phyloP scores from a whole-genome alignment of 2,329 filamentous ascomycete genomes.

The Tolypocladium endophyticum region DNA sequence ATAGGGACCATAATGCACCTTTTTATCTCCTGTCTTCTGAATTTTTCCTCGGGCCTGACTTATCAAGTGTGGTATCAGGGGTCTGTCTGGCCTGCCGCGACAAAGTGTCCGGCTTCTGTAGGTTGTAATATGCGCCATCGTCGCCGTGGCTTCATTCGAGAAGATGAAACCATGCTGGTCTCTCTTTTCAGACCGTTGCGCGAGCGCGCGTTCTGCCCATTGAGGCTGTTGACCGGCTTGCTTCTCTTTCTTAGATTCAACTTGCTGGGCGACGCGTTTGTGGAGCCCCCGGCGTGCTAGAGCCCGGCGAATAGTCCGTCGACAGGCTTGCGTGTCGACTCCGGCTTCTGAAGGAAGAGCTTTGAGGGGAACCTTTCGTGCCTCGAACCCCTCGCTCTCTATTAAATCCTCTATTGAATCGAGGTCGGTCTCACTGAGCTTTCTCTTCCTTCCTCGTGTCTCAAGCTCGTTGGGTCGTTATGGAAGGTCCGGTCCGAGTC shows the following conservation, averaged over 20 bases:
- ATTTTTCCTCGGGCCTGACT: no score
- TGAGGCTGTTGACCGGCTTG: neutral
- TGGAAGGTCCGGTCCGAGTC: no score
- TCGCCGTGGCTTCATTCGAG: neutral
- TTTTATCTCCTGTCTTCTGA: no score
- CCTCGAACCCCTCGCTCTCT: neutral
- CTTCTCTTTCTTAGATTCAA: neutral
- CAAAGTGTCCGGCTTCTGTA: neutral
- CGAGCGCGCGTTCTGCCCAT: neutral
- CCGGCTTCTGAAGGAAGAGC: neutral
- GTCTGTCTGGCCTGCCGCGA: no score
- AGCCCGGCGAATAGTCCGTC: neutral
- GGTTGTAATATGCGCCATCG: neutral
- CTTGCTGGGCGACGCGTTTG: neutral
- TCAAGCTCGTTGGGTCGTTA: no score
- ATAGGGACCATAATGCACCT: no score
- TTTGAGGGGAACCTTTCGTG: neutral
- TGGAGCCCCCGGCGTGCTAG: neutral
- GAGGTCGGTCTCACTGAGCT: no score
- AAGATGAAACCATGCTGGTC: neutral
- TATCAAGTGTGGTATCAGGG: no score
- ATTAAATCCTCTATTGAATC: no score
- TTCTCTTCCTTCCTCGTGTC: no score
- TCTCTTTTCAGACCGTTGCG: neutral
- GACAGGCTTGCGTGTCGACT: neutral